Evolutionary conservation across 495 filamentous ascomycete species (phyloP), one percentile per base, ranked within the genome.

Genomic region (Penicillium psychrofluorescens): DNA sequence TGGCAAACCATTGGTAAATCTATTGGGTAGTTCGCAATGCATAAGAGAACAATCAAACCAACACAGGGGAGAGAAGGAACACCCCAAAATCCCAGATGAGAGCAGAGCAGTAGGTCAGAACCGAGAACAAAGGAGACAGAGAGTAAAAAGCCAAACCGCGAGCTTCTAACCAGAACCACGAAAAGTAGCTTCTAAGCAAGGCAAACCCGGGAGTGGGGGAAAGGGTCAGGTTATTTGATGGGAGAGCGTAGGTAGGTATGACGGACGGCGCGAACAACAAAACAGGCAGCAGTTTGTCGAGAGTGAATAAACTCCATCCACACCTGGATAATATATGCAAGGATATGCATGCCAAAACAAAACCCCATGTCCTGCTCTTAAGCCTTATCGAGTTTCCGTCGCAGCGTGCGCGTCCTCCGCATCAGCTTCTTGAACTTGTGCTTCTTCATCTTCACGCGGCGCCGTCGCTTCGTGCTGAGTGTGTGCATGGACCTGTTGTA

Each of bases 361-460:
- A 34, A 34, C 32, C 9, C 1, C 10, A 34, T 11, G 3, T 2
- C 32, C 32, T 12, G 3, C 22, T 57, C 62, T 58, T 58, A 77
- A 35, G 64, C 62, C 54, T 68, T 73, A 43, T 95, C 92, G 58
- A 95, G 72, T 70, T 86, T 92, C 55, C 90, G 81, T 62, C 94
- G 82, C 73, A 88, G 58, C 59, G 88, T 94, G 59, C 91, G 79
- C 55, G 94, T 99, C 67, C 80, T 76, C 74, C 79, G 83, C 85
- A 95, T 86, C 48, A 99, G 75, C 80, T 97, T 97, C 91, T 95
- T 97, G 65, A 95, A 94, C 80, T 98, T 98, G 74, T 97, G 90
- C 77, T 97, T 98, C 87, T 98, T 98, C 90, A 98, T 98, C 80
- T 91, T 95, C 61, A 90, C 68, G 68, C 86, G 88, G 56, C 89